Conservation (phyloP, 306 rosid genomes). For the Dryas drummondii region DNA sequence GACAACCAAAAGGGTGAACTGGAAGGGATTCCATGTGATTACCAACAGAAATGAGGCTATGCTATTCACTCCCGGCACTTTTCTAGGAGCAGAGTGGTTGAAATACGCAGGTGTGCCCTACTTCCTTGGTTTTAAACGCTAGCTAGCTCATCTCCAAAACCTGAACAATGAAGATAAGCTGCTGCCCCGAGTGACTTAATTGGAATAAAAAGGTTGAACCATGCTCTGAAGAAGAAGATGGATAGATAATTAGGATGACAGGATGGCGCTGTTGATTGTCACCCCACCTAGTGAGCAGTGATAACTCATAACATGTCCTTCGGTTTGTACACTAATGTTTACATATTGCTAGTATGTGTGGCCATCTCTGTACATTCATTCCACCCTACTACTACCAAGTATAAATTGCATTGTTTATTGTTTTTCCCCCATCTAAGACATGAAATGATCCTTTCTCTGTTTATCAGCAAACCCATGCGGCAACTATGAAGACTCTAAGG, state of each 20-base stretch:
- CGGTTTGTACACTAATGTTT: background rate
- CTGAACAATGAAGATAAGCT: background rate
- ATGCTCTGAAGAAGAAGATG: background rate
- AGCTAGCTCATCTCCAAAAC: background rate
- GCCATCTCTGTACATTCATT: background rate
- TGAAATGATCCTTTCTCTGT: background rate
- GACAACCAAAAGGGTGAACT: conserved; percentile 22
- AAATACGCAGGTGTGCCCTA: conserved; percentile 17
- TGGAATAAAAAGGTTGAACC: background rate
- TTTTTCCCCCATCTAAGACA: background rate
- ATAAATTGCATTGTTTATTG: background rate
- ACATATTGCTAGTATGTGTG: background rate
- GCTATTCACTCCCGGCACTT: conserved; percentile 23
- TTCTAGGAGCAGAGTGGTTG: conserved; percentile 32
- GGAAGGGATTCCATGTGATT: conserved; percentile 35
- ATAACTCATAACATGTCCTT: background rate
- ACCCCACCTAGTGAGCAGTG: conserved; percentile 7
- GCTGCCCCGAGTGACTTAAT: background rate
- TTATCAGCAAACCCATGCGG: too few species aligned
- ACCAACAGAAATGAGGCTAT: conserved; percentile 28
- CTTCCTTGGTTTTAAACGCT: conserved; percentile 23
- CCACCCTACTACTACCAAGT: background rate
- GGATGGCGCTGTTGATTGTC: background rate
- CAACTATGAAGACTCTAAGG: too few species aligned
- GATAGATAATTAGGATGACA: background rate